Conservation (phyloP, 2,329 filamentous ascomycete genomes). For the Paramyrothecium roridum region DNA sequence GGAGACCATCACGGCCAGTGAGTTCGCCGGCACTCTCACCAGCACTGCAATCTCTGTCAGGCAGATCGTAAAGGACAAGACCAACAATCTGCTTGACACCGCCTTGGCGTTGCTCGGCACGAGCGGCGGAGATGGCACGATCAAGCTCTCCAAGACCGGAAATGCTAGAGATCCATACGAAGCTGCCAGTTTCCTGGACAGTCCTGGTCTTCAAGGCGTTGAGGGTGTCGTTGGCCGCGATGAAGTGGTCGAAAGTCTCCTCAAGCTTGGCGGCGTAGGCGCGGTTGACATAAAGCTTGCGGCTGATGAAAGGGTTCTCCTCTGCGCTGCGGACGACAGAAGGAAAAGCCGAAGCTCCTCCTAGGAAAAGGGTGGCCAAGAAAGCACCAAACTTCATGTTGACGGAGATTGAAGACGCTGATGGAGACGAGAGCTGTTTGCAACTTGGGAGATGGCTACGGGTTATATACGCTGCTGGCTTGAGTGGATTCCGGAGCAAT, state of each 20-base stretch:
- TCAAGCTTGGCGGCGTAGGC: conserved; percentile 33
- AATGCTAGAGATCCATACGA: conserved; percentile 35
- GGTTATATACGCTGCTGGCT: neutral
- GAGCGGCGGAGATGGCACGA: conserved; percentile 30
- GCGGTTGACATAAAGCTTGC: conserved; percentile 41
- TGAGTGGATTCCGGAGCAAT: neutral
- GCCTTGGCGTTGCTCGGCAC: conserved; percentile 23
- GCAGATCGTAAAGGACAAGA: conserved; percentile 39
- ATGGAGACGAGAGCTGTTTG: neutral
- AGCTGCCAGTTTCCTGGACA: conserved; percentile 31
- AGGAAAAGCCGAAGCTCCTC: neutral
- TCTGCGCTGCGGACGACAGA: neutral
- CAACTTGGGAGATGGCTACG: neutral
- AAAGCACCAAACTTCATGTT: neutral
- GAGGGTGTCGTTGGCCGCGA: conserved; percentile 24
- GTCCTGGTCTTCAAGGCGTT: conserved; percentile 31
- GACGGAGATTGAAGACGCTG: neutral
- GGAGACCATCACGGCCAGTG: conserved; percentile 26
- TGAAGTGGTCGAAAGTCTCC: conserved; percentile 30
- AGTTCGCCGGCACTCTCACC: conserved; percentile 35
- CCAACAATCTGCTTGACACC: conserved; percentile 33
- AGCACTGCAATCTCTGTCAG: conserved; percentile 38
- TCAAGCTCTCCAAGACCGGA: conserved; percentile 29
- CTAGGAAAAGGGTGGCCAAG: neutral
- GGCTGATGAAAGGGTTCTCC: conserved; percentile 40